Evolutionary conservation across 164 flowering plant genomes (phyloP), one percentile per base, ranked within the genome.

Genomic region (Brasenia schreberi): DNA sequence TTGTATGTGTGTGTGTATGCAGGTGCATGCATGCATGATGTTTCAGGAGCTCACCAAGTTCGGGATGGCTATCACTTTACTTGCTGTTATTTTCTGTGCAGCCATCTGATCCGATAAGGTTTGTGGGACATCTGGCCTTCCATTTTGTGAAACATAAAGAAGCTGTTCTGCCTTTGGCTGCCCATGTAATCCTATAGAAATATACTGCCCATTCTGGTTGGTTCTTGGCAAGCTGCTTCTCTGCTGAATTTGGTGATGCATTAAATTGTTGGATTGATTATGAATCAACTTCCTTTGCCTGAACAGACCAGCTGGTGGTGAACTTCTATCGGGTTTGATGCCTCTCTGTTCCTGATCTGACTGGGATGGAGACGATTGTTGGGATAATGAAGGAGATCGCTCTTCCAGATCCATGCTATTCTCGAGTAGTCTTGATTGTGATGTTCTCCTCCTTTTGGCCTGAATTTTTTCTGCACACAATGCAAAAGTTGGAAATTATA

Each of bases 271-370:
- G 64, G 42, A 39, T 39, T 63, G 71, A 68, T 59, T 75, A 19
- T 73, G 67, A 56, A 16, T 74, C 11, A 65, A 77, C 67, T 58
- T 70, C 5, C 65, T 68, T 49, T 75, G 73, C 75, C 71, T 79
- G 59, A 80, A 75, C 59, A 79, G 59, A 43, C 77, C 72, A 61
- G 79, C 73, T 4, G 83, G 69, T 5, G 64, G 77, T 39, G 82
- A 74, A 6, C 70, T 67, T 6, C 53, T 42, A 43, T 19, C 42
- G 5, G 79, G 64, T 53, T 70, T 77, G 11, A 65, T 16, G 1
- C 81, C 76, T n/a, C 81, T 74, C 53, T 81, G 92, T 59, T 88
- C 98, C 68, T 87, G 96, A 77, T 92, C 98, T 33, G 96, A 92
- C 56, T 77, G 92, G 7, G 96, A 90, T 11, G 96, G 96, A 19